Evolutionary conservation across 306 rosid genomes (phyloP).

Genomic region (Cicer bijugum): DNA sequence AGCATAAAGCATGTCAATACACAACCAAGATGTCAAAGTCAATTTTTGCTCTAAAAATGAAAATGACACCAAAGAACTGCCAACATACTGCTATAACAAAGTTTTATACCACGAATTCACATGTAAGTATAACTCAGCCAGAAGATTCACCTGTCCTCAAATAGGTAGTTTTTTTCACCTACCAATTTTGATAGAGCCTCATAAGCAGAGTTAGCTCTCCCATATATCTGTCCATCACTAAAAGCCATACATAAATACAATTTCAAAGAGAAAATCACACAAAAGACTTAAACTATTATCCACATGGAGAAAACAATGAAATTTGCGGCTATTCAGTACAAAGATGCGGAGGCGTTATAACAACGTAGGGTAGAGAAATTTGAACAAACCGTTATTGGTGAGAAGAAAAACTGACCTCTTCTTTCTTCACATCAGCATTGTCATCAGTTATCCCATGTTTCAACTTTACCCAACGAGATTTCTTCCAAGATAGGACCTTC

Average conservation of each 20-base stretch:
- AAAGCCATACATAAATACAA: slow-evolving; percentile 40
- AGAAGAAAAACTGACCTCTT: slow-evolving; percentile 59
- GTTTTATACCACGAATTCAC: not conserved
- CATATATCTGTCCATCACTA: slow-evolving; percentile 70
- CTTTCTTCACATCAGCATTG: slow-evolving; percentile 66
- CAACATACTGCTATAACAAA: slow-evolving; percentile 7
- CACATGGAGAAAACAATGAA: not conserved
- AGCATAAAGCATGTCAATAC: slow-evolving; percentile 24
- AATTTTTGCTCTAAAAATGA: slow-evolving; percentile 15
- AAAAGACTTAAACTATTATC: not conserved
- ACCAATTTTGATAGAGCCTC: slow-evolving; percentile 72
- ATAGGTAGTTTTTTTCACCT: slow-evolving; percentile 71
- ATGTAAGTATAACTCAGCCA: slow-evolving; percentile 12
- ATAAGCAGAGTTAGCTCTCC: slow-evolving; percentile 70
- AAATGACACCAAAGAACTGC: slow-evolving; percentile 30
- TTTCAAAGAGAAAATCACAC: slow-evolving; percentile 41
- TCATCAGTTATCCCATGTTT: slow-evolving; percentile 69
- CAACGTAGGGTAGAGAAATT: no score
- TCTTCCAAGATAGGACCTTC: slow-evolving; percentile 63
- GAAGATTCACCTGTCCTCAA: slow-evolving; percentile 71
- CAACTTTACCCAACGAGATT: slow-evolving; percentile 58
- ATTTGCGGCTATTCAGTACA: no score
- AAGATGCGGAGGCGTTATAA: no score
- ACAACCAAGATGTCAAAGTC: slow-evolving; percentile 20
- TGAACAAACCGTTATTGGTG: no score